Percentiles rank a stretch among this genome's conserved stretches.
Evolutionary conservation across 2,329 filamentous ascomycete species (phyloP).

Genomic region (Epichloe sibirici): DNA sequence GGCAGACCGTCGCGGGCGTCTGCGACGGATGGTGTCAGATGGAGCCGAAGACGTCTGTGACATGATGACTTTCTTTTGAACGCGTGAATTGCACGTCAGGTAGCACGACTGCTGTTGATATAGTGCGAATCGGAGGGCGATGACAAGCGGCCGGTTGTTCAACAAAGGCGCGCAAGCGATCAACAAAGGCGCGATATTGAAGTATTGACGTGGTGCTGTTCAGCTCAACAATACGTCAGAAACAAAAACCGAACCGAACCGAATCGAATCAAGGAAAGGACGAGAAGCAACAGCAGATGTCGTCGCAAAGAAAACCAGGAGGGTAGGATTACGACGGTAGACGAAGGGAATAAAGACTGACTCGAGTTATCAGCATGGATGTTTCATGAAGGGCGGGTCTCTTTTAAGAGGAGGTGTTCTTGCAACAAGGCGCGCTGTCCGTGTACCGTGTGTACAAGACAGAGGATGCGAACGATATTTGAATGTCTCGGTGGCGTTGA

Average conservation of each 20-base stretch:
- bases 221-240: background rate
- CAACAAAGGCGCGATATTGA: constrained; percentile 15
- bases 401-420: constrained; percentile 2
- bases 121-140: constrained; percentile 4
- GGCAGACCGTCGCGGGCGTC: constrained; percentile 21
- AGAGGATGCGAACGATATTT: background rate
- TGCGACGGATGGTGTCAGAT: background rate
- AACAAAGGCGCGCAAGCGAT: constrained; percentile 19
- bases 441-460: background rate
- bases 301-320: background rate
- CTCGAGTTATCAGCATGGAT: constrained; percentile 17
- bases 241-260: background rate
- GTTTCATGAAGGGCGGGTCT: background rate
- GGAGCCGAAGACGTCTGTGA: background rate
- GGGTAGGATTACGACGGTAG: background rate
- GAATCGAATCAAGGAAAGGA: too few relatives aligned
- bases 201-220: constrained; percentile 10
- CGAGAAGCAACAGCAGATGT: background rate
- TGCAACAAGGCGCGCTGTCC: background rate
- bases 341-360: constrained; percentile 10
- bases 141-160: constrained; percentile 9
- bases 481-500: background rate
- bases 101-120: background rate
- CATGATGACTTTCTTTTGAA: constrained; percentile 8
- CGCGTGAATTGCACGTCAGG: constrained; percentile 13